Base-by-base conservation (phyloP, 306 rosid genomes). In the Crataegus laevigata region DNA sequence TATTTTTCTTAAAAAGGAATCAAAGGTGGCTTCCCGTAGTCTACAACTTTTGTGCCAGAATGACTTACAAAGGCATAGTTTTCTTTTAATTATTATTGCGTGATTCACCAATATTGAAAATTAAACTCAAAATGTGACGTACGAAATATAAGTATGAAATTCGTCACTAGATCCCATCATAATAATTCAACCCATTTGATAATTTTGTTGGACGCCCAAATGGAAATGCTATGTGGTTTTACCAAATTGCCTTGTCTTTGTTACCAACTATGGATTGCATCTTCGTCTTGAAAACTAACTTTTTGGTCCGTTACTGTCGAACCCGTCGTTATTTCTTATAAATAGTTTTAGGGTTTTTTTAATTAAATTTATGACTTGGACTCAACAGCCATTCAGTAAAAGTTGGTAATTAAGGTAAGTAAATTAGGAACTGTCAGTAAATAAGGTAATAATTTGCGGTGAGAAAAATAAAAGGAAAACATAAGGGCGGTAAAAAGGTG, bases 61-160 rank as follows among this genome's bases (percentile, higher is more conserved):
- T n/a, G 34, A 30, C 1, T 30, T 1, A 30, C 1, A 30, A 8
- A 1, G 1, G 0, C 1, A 32, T 34, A 34, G 0, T 1, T 0
- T 34, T 0, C 1, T 7, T 34, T 7, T 6, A 34, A 2, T 5
- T 5, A 34, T 0, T 0, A 34, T 34, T 2, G 9, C 7, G 40
- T 6, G 9, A 34, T 34, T 34, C 2, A 34, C 0, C 0, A 6
- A 0, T 2, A 7, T 7, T 0, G 6, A 1, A 34, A 34, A 34
- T 0, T 2, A 1, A 34, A 34, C 0, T 0, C 0, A 7, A 0
- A 0, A 34, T 5, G 10, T 1, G 0, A 6, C 10, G 40, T 34
- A 2, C 7, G 10, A 34, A 34, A 0, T 6, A 34, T 0, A 0
- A 0, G 0, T 7, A 6, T 34, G 40, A 34, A 34, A 34, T 34